Percentiles rank a stretch among this genome's conserved stretches.
Evolutionary conservation across 805 yeast species (phyloP).

Genomic region (Scheffersomyces stipitis): DNA sequence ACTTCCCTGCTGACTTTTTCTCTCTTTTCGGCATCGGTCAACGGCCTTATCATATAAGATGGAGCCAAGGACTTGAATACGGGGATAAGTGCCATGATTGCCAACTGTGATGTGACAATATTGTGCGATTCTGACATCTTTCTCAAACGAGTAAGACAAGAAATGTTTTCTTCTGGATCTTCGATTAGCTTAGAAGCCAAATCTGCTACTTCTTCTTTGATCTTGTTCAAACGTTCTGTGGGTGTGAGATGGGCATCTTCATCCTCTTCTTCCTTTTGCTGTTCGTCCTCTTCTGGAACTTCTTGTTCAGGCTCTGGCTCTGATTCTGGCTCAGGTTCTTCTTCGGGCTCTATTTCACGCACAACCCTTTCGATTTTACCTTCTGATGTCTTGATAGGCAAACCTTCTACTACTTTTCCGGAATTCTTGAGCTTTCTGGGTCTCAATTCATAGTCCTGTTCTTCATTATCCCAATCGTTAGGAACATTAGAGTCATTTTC

Average conservation of each 20-base stretch:
- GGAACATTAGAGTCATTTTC: conserved; percentile 15
- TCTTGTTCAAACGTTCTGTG: conserved; percentile 52
- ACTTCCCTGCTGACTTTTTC: conserved; percentile 86
- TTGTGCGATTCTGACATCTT: conserved; percentile 70
- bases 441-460: conserved; percentile 71
- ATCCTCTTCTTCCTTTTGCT: conserved; percentile 33
- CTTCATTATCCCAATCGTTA: conserved; percentile 65
- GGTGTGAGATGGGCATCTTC: conserved; percentile 49
- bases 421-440: conserved; percentile 58
- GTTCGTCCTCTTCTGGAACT: conserved; percentile 27
- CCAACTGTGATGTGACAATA: conserved; percentile 63
- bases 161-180: conserved; percentile 84
- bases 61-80: conserved; percentile 87
- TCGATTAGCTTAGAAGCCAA: conserved; percentile 76
- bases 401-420: conserved; percentile 57
- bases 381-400: conserved; percentile 74
- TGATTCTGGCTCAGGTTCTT: conserved; percentile 16
- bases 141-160: conserved; percentile 62
- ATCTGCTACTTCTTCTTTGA: conserved; percentile 83
- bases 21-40: conserved; percentile 75
- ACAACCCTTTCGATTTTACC: conserved; percentile 74
- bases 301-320: conserved; percentile 15
- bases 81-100: conserved; percentile 77
- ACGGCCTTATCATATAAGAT: conserved; percentile 79
- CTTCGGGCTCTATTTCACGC: conserved; percentile 27